These are phyloP conservation scores for Xylariomycetidae sp. DNA, from an alignment of 2,329 filamentous ascomycete genomes.

Conservation along the genomic window DNA sequence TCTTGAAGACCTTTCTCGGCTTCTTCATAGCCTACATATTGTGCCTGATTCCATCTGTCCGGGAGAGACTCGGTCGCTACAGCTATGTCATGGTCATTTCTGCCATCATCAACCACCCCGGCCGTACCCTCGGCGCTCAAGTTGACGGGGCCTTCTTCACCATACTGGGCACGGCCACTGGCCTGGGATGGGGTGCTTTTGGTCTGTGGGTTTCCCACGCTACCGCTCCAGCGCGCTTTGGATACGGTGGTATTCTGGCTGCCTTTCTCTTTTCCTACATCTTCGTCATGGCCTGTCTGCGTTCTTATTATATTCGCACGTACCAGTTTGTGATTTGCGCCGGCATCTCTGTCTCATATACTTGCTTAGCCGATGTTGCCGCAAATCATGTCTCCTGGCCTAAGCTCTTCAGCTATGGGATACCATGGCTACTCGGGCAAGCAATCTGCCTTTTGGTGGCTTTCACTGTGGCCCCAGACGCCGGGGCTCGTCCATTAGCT, in stretches of 20 bases:
- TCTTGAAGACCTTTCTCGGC: conserved; percentile 48
- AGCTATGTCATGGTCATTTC: conserved; percentile 52
- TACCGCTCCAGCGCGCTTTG: conserved; percentile 36
- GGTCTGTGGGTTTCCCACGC: conserved; percentile 49
- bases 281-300: conserved; percentile 42
- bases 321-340: conserved; percentile 51
- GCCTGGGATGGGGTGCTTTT: conserved; percentile 49
- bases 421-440: conserved; percentile 52
- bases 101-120: conserved; percentile 52
- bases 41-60: conserved; percentile 44
- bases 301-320: conserved; percentile 49
- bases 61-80: conserved; percentile 47
- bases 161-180: conserved; percentile 45
- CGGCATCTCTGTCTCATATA: conserved; percentile 49
- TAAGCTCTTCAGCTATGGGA: conserved; percentile 45
- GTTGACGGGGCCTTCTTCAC: conserved; percentile 50
- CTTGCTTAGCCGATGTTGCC: conserved; percentile 44
- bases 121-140: conserved; percentile 49
- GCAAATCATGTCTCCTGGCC: conserved; percentile 37
- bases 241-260: conserved; percentile 50
- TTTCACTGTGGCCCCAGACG: conserved; percentile 44
- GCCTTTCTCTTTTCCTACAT: conserved; percentile 50
- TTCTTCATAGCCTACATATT: conserved; percentile 51
- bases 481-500: conserved; percentile 48
- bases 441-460: conserved; percentile 45